Conservation (phyloP, 208 protist species). For the Leishmania martiniquensis region DNA sequence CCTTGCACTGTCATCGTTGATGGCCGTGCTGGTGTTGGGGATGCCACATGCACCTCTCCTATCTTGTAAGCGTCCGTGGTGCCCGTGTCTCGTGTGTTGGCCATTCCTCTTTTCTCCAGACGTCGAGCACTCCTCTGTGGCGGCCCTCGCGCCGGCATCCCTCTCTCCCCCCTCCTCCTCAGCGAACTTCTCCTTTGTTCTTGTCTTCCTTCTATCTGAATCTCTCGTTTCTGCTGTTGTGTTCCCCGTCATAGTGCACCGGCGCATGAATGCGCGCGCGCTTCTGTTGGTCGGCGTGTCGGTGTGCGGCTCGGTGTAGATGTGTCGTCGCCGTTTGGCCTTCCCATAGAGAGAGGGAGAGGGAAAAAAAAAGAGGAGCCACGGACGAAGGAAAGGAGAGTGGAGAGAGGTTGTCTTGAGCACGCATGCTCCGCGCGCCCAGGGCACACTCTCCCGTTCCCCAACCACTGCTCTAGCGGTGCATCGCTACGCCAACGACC, state of each 20-base stretch:
- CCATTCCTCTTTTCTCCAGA: background rate
- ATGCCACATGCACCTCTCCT: background rate
- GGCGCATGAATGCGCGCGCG: background rate
- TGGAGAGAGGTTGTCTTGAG: background rate
- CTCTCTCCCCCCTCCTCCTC: no score
- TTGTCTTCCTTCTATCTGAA: constrained; percentile 13
- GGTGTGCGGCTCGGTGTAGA: background rate
- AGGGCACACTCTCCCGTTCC: background rate
- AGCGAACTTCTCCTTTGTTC: background rate
- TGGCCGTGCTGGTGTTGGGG: background rate
- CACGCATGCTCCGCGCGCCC: background rate
- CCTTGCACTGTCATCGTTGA: background rate
- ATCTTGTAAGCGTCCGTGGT: background rate
- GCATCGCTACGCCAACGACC: background rate
- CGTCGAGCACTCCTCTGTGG: no score
- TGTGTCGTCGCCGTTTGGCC: background rate
- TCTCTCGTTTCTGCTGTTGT: background rate
- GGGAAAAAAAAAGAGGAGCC: no score
- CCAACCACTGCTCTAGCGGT: background rate
- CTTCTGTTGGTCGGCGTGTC: background rate
- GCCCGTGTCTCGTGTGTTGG: background rate
- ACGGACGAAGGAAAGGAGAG: no score
- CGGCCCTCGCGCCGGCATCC: no score
- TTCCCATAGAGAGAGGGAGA: background rate
- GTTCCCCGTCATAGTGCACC: background rate